Evolutionary conservation across 2,329 filamentous ascomycete species (phyloP).

Genomic region (Pseudogymnoascus sp.): DNA sequence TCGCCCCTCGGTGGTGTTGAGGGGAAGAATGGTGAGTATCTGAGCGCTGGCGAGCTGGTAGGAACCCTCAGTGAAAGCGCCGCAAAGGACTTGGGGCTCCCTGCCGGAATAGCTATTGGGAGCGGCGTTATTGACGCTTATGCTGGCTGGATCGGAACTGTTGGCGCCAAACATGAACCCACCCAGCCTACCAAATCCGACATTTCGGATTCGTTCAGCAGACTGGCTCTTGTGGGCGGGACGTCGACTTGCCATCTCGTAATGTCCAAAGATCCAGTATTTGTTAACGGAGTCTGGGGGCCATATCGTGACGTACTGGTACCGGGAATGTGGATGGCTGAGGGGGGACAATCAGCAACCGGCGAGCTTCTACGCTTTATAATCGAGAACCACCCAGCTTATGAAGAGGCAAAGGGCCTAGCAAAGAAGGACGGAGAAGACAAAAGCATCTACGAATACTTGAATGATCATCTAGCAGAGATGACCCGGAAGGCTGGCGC

Average conservation of each 20-base stretch:
- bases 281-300: constrained; percentile 94
- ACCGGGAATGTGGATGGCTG: constrained; percentile 91
- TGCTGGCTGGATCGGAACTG: constrained; percentile 96
- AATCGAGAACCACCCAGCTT: constrained; percentile 89
- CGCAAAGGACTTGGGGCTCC: constrained; percentile 73
- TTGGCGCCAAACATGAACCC: constrained; percentile 82
- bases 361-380: constrained; percentile 92
- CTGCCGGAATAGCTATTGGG: constrained; percentile 81
- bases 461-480: constrained; percentile 78
- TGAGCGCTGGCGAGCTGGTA: constrained; percentile 86
- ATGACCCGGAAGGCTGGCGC: constrained; percentile 62
- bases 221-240: constrained; percentile 87
- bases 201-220: constrained; percentile 84
- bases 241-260: constrained; percentile 96
- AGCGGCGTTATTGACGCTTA: constrained; percentile 98
- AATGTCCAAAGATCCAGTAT: constrained; percentile 88
- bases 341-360: constrained; percentile 93
- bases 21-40: constrained; percentile 85
- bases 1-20: constrained; percentile 91
- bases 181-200: constrained; percentile 67
- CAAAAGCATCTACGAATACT: constrained; percentile 88
- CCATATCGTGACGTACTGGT: constrained; percentile 92
- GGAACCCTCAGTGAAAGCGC: constrained; percentile 79
- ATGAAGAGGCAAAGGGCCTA: constrained; percentile 69
- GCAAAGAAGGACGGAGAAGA: constrained; percentile 65